Evolutionary conservation across 768 basidiomycete genomes (phyloP), one percentile per base, ranked within the genome.

Genomic region (Lactarius vividus): DNA sequence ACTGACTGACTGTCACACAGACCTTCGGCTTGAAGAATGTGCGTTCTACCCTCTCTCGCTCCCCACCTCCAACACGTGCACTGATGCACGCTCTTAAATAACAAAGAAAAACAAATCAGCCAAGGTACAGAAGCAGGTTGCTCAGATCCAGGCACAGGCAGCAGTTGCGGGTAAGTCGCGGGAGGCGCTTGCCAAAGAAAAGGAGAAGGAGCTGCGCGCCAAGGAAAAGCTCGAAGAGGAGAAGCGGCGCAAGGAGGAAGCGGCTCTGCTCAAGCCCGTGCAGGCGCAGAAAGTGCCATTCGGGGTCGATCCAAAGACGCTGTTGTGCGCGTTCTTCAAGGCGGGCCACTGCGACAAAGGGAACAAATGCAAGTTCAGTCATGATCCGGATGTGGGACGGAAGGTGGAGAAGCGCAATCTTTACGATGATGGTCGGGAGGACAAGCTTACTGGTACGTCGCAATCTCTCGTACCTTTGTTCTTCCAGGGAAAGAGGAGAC

Each of bases 341-440:
- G 89, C 91, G 15, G 96, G 96, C 4, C 83, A 78, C 58, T 99
- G 96, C 74, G 94, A 96, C 29, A 98, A 98, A 81, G 96, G 94
- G 29, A 86, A 71, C 75, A 94, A 93, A 79, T 98, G 97, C 80
- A 98, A 96, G 82, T 98, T 97, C 79, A 96, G 94, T 69, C 97
- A 99, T 76, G 89, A 98, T 79, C 73, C 88, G 66, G 84, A 98
- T 71, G 85, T 96, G 40, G 95, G 85, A 8, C 80, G 97, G 67
- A 98, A 96, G 77, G 90, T 91, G 56, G 92, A 94, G 75, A 99
- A 98, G 85, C 93, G 88, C 81, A 94, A 96, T 75, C 73, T 99
- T 72, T 99, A 99, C 75, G 88, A 86, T 74, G 97, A 99, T 75
- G 81, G 75, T 61, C 82, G 96, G 68, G 92, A 91, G 75, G 91